phyloP scores from a whole-genome alignment of 2,329 filamentous ascomycete species.

The Colletotrichum spaethianum region DNA sequence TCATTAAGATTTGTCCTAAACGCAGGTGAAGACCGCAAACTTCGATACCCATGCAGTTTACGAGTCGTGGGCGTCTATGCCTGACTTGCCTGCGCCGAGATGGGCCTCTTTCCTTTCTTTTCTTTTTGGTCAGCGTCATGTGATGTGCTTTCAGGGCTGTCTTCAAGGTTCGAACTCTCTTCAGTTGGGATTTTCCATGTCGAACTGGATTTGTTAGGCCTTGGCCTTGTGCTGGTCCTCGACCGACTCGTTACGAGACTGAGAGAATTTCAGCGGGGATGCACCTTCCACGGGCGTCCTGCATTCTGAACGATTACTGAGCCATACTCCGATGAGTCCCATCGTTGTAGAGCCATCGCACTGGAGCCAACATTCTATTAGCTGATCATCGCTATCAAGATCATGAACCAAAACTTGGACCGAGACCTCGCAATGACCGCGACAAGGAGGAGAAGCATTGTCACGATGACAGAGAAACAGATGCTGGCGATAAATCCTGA shows the following conservation, averaged over 20 bases:
- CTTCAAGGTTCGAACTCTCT: background rate
- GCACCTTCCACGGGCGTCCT: background rate
- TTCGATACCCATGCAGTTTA: constrained; percentile 1
- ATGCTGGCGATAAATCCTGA: constrained; percentile 10
- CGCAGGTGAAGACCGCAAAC: constrained; percentile 9
- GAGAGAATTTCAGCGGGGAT: background rate
- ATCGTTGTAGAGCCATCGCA: background rate
- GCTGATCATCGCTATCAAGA: background rate
- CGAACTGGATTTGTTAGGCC: background rate
- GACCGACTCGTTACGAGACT: background rate
- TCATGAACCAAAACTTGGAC: constrained; percentile 13
- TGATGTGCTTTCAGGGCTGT: background rate
- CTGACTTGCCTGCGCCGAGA: constrained; percentile 9
- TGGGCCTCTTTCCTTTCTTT: background rate
- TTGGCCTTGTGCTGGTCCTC: background rate
- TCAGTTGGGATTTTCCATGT: background rate
- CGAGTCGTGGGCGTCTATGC: constrained; percentile 8
- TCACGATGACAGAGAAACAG: constrained; percentile 12
- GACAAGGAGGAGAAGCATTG: constrained; percentile 17
- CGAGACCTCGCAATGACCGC: background rate
- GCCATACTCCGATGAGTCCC: background rate
- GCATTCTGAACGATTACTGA: too few relatives aligned
- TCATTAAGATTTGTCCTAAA: constrained; percentile 20
- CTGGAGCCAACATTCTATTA: too few relatives aligned
- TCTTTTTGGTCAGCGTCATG: background rate